phyloP scores from a whole-genome alignment of 2,329 filamentous ascomycete species.

The Penicillium sp. region DNA sequence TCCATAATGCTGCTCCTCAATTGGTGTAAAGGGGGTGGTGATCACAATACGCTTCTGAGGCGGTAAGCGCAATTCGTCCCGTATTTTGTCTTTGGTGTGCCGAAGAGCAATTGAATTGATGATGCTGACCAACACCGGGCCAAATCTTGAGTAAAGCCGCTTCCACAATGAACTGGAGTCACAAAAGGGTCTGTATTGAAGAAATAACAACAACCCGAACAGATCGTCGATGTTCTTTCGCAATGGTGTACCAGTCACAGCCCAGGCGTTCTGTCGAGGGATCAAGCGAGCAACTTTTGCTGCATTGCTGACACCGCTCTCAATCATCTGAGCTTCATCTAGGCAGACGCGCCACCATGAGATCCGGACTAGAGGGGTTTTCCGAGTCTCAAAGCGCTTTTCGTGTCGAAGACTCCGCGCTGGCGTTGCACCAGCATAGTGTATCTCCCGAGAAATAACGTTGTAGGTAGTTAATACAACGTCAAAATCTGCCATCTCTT shows the following conservation, averaged over 20 bases:
- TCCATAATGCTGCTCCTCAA: slow-evolving; percentile 89
- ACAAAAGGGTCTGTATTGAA: slow-evolving; percentile 77
- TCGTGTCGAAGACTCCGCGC: slow-evolving; percentile 68
- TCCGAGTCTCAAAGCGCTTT: slow-evolving; percentile 67
- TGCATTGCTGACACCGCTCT: slow-evolving; percentile 82
- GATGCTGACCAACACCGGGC: slow-evolving; percentile 66
- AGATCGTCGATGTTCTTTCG: slow-evolving; percentile 79
- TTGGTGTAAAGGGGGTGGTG: slow-evolving; percentile 83
- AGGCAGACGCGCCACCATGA: slow-evolving; percentile 83
- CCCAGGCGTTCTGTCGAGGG: slow-evolving; percentile 86
- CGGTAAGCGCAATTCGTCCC: slow-evolving; percentile 77
- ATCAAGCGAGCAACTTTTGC: slow-evolving; percentile 79
- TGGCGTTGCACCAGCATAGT: slow-evolving; percentile 73
- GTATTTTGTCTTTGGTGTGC: slow-evolving; percentile 81
- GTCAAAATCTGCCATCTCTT: slow-evolving; percentile 54
- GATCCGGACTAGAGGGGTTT: slow-evolving; percentile 77
- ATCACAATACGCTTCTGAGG: slow-evolving; percentile 84
- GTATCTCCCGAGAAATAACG: slow-evolving; percentile 76
- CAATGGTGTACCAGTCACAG: slow-evolving; percentile 86
- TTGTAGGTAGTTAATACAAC: slow-evolving; percentile 67
- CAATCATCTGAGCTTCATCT: slow-evolving; percentile 82
- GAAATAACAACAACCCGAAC: slow-evolving; percentile 77
- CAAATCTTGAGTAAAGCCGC: slow-evolving; percentile 63
- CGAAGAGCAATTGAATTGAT: slow-evolving; percentile 75
- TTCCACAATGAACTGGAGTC: slow-evolving; percentile 68